Conservation (phyloP, 2,329 filamentous ascomycete genomes). For the Sporothrix pallida region DNA sequence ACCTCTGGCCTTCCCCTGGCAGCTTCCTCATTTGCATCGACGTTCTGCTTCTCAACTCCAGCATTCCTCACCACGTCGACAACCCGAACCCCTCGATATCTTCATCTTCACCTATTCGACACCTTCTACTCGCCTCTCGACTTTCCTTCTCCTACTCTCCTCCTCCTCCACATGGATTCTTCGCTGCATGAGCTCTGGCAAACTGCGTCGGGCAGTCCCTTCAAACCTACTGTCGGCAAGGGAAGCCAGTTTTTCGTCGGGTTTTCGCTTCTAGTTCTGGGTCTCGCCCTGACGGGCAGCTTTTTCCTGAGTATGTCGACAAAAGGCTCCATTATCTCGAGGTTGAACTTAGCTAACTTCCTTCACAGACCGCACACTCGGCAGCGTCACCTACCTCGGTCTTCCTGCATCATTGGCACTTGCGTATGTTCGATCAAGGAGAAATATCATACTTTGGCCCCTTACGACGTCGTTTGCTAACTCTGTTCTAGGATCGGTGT, state of each 20-base stretch:
- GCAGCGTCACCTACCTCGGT: constrained; percentile 77
- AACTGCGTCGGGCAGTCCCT: constrained; percentile 85
- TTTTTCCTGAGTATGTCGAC: constrained; percentile 80
- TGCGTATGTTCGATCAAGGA: constrained; percentile 67
- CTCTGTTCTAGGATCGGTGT: constrained; percentile 74
- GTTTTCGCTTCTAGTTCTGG: constrained; percentile 74
- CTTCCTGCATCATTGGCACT: constrained; percentile 86
- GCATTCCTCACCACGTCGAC: background rate
- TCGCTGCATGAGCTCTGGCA: constrained; percentile 92
- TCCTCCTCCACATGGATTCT: constrained; percentile 67
- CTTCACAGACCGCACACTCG: constrained; percentile 74
- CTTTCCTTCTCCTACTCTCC: background rate
- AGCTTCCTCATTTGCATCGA: constrained; percentile 20
- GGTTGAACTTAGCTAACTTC: constrained; percentile 38
- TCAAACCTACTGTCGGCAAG: constrained; percentile 80
- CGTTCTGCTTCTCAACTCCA: background rate
- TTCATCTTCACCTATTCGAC: background rate
- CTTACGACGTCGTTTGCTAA: background rate
- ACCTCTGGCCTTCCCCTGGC: constrained; percentile 21
- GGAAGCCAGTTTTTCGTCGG: constrained; percentile 81
- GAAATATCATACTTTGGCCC: constrained; percentile 25
- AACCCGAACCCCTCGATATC: background rate
- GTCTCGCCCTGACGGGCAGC: constrained; percentile 73
- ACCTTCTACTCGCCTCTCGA: background rate
- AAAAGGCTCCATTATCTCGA: background rate